Evolutionary conservation across 2,329 filamentous ascomycete species (phyloP), one percentile per base, ranked within the genome.

Genomic region (Aspergillus calidoustus): DNA sequence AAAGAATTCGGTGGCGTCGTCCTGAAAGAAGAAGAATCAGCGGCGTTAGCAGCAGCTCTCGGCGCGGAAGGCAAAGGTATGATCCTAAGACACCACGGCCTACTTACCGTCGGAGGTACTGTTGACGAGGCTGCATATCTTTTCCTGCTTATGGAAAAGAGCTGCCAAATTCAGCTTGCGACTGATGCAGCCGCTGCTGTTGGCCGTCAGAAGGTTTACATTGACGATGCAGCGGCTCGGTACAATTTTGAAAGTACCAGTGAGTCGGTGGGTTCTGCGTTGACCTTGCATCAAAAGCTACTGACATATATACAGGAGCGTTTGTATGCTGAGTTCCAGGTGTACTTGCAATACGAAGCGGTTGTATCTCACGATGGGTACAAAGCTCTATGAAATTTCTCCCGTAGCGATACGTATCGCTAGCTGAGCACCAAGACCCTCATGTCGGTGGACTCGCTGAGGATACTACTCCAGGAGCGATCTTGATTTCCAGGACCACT

Each of bases 81-180:
- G 66, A 87, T 92, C 52, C 77, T 92, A 51, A 80, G 88, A 65
- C 92, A 92, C 72, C 90, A 92, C 75, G 90, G 90, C 0, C 77
- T 93, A 34, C 75, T 92, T 54, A 91, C 88, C 0, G 89, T 91
- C 0, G 90, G 90, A 7, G 70, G 76, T 7, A 92, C 90, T 0
- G 89, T 92, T 2, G 90, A 92, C 71, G 90, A 92, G 76, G 90
- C 90, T 1, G 87, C 87, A 0, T 92, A 88, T 73, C 74, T 92
- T 50, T 90, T 91, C 71, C 86, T 86, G 0, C 76, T 89, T 48
- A 82, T 91, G 74, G 90, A 92, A 74, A 82, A 88, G 52, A 87
- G 85, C 53, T 92, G 90, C 72, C 82, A 86, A 59, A 84, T 90
- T 28, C 89, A 92, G 76, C 78, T 91, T 51, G 79, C 83, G 66